A percentile compares a stretch with the other conserved stretches of the same genome.
These are phyloP conservation scores for Chrysanthemum seticuspe DNA, from an alignment of 129 eudicot species.

Conservation along the genomic window DNA sequence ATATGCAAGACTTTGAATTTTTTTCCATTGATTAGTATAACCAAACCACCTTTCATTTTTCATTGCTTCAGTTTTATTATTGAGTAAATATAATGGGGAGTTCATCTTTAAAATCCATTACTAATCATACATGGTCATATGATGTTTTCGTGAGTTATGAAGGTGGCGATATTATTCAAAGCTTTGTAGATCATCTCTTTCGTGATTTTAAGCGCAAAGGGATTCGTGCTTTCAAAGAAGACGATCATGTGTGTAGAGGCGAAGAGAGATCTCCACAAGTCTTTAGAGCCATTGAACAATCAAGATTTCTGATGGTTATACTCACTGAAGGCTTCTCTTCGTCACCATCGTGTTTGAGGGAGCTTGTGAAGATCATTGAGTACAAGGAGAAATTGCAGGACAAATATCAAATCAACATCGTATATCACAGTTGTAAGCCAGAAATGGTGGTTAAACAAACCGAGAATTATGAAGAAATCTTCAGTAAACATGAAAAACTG, in stretches of 20 bases:
- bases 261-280: conserved; percentile 31
- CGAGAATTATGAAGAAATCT: neutral
- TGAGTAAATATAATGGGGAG: conserved; percentile 1
- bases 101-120: conserved; percentile 16
- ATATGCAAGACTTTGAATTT: neutral
- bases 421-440: conserved; percentile 23
- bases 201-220: conserved; percentile 33
- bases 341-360: conserved; percentile 30
- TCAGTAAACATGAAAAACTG: conserved; percentile 1
- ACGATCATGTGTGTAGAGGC: conserved; percentile 29
- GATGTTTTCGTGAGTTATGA: conserved; percentile 36
- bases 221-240: conserved; percentile 28
- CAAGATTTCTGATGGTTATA: conserved; percentile 36
- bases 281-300: conserved; percentile 34
- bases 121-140: conserved; percentile 26
- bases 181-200: conserved; percentile 34
- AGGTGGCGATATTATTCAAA: conserved; percentile 20
- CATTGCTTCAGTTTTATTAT: neutral
- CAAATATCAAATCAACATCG: conserved; percentile 14
- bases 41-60: neutral
- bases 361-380: conserved; percentile 34
- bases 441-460: conserved; percentile 16
- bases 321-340: conserved; percentile 35
- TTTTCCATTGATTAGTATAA: neutral
- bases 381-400: conserved; percentile 24